Evolutionary conservation across 2,329 filamentous ascomycete genomes (phyloP).

Genomic region (Penicillium aurantiogriseum): DNA sequence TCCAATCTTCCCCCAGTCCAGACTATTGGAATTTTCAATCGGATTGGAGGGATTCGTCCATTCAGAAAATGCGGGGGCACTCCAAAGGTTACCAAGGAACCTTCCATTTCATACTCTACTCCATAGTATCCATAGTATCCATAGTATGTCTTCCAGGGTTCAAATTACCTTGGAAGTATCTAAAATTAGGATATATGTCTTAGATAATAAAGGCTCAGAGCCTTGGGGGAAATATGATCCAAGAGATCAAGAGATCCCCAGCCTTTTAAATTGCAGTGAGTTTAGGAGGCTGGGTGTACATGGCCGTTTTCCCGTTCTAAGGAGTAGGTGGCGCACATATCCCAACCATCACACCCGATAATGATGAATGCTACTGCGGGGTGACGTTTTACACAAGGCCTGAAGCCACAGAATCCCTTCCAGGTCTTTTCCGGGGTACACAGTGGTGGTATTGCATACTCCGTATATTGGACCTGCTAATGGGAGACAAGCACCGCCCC

Average conservation of each 20-base stretch:
- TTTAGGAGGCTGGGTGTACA: background rate
- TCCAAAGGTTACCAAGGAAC: background rate
- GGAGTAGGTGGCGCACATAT: background rate
- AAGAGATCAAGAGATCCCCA: background rate
- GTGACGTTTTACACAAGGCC: background rate
- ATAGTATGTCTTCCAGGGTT: background rate
- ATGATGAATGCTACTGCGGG: background rate
- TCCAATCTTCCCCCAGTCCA: background rate
- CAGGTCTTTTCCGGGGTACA: background rate
- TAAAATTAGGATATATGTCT: conserved; percentile 4
- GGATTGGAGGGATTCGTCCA: background rate
- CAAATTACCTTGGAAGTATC: background rate
- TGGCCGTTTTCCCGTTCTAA: no score
- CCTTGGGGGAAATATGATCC: background rate
- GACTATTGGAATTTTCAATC: background rate
- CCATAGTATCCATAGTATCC: background rate
- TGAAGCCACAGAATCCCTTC: background rate
- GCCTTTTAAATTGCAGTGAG: background rate
- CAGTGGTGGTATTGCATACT: background rate
- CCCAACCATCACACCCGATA: background rate
- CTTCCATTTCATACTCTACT: no score
- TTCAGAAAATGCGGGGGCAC: conserved; percentile 5
- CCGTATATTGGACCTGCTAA: background rate
- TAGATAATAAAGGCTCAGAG: background rate
- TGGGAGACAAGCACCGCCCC: background rate